A percentile compares a stretch with the other conserved stretches of the same genome.
Evolutionary conservation across 169 alveolate genomes (phyloP).

Genomic region (Toxoplasma gondii): DNA sequence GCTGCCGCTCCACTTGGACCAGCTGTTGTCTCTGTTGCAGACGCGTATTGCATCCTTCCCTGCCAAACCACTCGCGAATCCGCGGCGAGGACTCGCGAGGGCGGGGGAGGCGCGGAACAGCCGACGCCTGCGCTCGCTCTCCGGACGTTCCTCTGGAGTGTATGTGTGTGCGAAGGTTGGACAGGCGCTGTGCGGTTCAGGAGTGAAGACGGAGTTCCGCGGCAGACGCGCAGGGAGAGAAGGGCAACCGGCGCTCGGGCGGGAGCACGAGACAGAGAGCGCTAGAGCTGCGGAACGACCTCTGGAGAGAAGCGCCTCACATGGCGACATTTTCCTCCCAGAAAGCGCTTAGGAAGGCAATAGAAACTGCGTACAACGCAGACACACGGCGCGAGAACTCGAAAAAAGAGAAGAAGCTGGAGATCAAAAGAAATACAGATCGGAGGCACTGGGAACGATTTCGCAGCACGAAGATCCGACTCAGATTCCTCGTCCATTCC

Average conservation of each 20-base stretch:
- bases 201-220: background rate
- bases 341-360: background rate
- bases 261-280: background rate
- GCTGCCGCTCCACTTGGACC: background rate
- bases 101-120: background rate
- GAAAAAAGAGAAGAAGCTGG: background rate
- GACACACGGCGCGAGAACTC: background rate
- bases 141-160: background rate
- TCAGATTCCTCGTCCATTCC: too few species aligned
- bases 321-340: background rate
- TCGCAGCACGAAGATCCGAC: too few species aligned
- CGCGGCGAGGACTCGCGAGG: background rate
- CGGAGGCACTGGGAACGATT: background rate
- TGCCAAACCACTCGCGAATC: background rate
- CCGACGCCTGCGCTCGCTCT: background rate
- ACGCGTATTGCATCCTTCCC: background rate
- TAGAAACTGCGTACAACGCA: background rate
- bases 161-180: background rate
- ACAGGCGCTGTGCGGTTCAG: background rate
- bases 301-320: background rate
- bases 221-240: background rate
- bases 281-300: background rate
- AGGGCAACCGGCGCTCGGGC: background rate
- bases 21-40: background rate
- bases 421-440: background rate